These are phyloP conservation scores for Scenedesmus sp. DNA, from an alignment of 163 green algal genomes.

Conservation along the genomic window DNA sequence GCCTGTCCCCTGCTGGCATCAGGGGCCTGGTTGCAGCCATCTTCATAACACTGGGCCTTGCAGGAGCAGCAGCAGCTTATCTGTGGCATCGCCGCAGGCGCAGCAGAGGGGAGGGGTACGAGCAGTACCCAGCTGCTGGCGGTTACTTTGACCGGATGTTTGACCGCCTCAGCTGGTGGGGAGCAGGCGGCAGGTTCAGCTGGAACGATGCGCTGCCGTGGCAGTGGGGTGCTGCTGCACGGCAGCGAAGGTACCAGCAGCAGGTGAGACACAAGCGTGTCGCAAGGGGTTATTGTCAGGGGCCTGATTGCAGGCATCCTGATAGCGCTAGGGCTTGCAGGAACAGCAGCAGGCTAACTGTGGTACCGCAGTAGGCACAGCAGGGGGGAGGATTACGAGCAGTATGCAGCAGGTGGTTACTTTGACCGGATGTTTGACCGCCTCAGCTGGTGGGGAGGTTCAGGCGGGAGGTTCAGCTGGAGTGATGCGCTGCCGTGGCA, in stretches of 20 bases:
- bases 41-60: not conserved
- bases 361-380: not conserved
- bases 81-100: not conserved
- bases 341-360: not conserved
- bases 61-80: not conserved
- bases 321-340: not conserved
- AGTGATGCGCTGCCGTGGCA: not conserved
- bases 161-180: not conserved
- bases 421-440: not conserved
- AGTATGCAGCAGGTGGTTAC: not conserved
- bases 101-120: not conserved
- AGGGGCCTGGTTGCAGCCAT: not conserved
- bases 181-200: not conserved
- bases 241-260: not conserved
- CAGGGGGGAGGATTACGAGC: not conserved
- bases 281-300: not conserved
- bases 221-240: not conserved
- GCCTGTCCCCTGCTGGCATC: not conserved
- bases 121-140: constrained; percentile 4
- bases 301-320: not conserved
- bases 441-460: not conserved
- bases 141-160: not conserved
- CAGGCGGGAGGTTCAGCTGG: not conserved
- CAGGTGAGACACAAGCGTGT: not conserved
- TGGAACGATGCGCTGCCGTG: not conserved